Conservation (phyloP, 75 land plant species). For the Cupressus sempervirens region DNA sequence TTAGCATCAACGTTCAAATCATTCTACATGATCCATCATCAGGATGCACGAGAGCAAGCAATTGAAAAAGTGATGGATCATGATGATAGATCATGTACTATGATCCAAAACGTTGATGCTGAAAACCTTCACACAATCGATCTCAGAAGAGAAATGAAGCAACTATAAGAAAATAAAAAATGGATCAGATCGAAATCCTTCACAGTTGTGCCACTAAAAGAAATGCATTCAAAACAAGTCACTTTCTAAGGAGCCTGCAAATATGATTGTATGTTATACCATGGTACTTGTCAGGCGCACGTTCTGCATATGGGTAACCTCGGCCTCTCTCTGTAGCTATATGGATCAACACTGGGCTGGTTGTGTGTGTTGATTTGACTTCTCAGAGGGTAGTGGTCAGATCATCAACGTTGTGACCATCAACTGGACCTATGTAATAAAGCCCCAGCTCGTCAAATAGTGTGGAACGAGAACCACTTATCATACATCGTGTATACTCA, state of each 20-base stretch:
- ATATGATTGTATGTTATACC: constrained; percentile 32
- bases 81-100: too few relatives aligned
- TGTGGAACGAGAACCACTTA: constrained; percentile 81
- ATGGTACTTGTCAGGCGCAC: constrained; percentile 81
- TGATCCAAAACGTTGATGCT: too few relatives aligned
- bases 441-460: constrained; percentile 89
- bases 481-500: constrained; percentile 93
- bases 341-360: constrained; percentile 83
- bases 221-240: neutral
- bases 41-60: too few relatives aligned
- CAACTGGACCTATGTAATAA: constrained; percentile 88
- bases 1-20: too few relatives aligned
- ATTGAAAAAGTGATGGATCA: too few relatives aligned
- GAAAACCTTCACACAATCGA: too few relatives aligned
- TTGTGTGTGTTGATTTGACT: constrained; percentile 68
- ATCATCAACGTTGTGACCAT: constrained; percentile 83
- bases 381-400: constrained; percentile 66
- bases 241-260: neutral
- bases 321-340: constrained; percentile 87
- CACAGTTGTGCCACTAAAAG: neutral
- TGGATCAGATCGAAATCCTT: neutral
- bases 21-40: too few relatives aligned
- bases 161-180: neutral
- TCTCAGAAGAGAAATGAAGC: too few relatives aligned
- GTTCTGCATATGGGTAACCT: constrained; percentile 85